These are phyloP conservation scores for Penicillium brasilianum DNA, from an alignment of 2,329 filamentous ascomycete genomes.

Conservation along the genomic window DNA sequence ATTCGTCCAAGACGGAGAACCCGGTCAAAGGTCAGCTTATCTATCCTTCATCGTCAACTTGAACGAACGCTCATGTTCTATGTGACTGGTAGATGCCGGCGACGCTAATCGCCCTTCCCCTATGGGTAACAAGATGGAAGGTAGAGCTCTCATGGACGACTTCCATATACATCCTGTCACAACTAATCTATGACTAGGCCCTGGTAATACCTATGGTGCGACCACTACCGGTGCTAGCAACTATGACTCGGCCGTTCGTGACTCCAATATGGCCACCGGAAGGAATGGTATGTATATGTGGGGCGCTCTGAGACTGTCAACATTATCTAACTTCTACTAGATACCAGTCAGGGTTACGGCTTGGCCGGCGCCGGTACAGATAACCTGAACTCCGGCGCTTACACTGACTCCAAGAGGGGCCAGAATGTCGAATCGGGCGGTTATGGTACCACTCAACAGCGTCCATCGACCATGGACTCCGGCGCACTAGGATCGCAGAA, in stretches of 20 bases:
- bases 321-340: not conserved
- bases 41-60: not conserved
- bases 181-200: not conserved
- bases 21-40: slow-evolving; percentile 19
- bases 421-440: not conserved
- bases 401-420: not conserved
- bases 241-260: not conserved
- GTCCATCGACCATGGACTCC: too few relatives aligned
- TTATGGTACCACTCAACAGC: not conserved
- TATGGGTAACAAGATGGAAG: slow-evolving; percentile 6
- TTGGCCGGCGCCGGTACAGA: not conserved
- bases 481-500: too few relatives aligned
- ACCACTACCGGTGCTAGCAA: not conserved
- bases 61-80: not conserved
- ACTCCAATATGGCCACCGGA: not conserved
- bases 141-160: not conserved
- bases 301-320: too few relatives aligned
- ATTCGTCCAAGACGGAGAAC: slow-evolving; percentile 34
- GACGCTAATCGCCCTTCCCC: slow-evolving; percentile 14
- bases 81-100: slow-evolving; percentile 9
- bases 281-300: not conserved
- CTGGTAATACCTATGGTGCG: slow-evolving; percentile 13
- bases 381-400: not conserved
- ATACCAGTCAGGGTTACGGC: not conserved
- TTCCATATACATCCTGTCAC: not conserved